These are phyloP conservation scores for Arthrobotrys iridis DNA, from an alignment of 2,329 filamentous ascomycete species.

Conservation along the genomic window DNA sequence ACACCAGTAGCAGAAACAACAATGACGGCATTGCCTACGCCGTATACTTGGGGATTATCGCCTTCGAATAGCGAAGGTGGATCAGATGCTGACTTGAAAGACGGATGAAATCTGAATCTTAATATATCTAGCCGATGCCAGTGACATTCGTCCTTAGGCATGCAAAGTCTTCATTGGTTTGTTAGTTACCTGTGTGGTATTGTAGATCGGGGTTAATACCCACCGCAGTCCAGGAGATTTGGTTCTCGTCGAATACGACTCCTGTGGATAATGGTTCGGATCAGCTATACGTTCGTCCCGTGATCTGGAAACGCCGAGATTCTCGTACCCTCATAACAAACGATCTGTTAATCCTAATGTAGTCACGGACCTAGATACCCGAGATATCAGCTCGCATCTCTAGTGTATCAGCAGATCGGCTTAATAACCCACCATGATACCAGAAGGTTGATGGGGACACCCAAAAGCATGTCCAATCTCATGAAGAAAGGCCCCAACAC, in stretches of 20 bases:
- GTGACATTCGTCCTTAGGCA: conserved; percentile 77
- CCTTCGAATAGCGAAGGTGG: conserved; percentile 61
- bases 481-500: conserved; percentile 91
- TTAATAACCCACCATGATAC: conserved; percentile 76
- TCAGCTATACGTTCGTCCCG: neutral
- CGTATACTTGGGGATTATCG: conserved; percentile 57
- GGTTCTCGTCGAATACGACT: conserved; percentile 56
- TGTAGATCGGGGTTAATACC: neutral
- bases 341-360: conserved; percentile 55
- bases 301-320: neutral
- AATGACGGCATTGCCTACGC: conserved; percentile 78
- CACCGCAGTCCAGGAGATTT: conserved; percentile 55
- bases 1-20: conserved; percentile 83
- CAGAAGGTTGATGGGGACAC: conserved; percentile 85
- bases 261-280: conserved; percentile 15
- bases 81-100: conserved; percentile 85
- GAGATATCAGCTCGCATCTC: neutral
- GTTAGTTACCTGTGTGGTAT: conserved; percentile 22
- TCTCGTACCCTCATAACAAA: conserved; percentile 55
- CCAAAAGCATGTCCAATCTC: conserved; percentile 91
- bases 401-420: neutral
- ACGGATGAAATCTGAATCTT: conserved; percentile 88
- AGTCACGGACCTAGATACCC: conserved; percentile 49
- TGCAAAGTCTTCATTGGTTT: conserved; percentile 48
- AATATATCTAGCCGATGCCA: conserved; percentile 93